A percentile compares a stretch with the other conserved stretches of the same genome.
Conservation (phyloP, 495 filamentous ascomycete genomes). For the Penicillium pancosmium region DNA sequence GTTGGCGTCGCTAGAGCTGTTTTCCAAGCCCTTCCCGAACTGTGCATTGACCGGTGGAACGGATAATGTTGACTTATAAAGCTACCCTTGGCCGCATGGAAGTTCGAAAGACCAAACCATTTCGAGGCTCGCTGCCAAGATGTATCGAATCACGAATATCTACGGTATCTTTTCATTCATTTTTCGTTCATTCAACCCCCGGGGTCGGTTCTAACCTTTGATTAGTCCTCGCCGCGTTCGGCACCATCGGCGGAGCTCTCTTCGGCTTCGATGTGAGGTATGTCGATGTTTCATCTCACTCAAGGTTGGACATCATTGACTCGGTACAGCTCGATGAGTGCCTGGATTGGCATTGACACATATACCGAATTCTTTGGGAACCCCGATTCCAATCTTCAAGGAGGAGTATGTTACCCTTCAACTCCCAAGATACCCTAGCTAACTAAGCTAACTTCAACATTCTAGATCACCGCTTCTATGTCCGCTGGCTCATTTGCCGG, state of each 20-base stretch:
- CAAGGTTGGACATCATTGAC: background rate
- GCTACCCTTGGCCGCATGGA: conserved; percentile 4
- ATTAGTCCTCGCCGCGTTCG: conserved; percentile 51
- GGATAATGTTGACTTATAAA: conserved; percentile 15
- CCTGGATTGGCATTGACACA: conserved; percentile 69
- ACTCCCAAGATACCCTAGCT: background rate
- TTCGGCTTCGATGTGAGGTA: conserved; percentile 51
- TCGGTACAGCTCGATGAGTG: conserved; percentile 60
- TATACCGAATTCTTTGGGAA: conserved; percentile 69
- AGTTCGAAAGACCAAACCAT: background rate
- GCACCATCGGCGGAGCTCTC: conserved; percentile 51
- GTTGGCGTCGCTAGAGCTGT: background rate
- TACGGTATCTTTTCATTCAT: conserved; percentile 36
- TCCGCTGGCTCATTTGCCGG: conserved; percentile 70
- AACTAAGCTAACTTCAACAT: background rate
- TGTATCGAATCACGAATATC: conserved; percentile 51
- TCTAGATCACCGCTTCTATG: conserved; percentile 55
- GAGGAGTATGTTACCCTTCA: conserved; percentile 40
- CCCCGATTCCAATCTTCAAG: conserved; percentile 64
- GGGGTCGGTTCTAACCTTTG: background rate
- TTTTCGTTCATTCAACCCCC: background rate
- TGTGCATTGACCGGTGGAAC: conserved; percentile 11
- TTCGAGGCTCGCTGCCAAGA: conserved; percentile 17
- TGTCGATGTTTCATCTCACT: background rate
- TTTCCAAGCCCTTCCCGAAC: conserved; percentile 1